Conservation (phyloP, 1,284 basidiomycete species). For the Taiwanofungus camphoratus region DNA sequence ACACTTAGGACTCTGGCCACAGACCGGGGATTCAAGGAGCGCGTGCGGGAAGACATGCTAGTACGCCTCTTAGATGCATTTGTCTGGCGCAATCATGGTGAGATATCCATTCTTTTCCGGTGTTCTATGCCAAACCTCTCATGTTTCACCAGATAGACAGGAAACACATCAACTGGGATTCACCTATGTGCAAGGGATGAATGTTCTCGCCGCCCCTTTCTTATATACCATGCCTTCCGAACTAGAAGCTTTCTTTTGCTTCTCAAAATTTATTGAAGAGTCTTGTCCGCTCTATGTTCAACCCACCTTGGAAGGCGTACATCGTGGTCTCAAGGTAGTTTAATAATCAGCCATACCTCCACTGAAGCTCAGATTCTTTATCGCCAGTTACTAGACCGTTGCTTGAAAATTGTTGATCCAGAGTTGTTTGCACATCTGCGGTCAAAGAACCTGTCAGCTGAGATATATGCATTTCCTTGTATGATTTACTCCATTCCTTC, state of each 20-base stretch:
- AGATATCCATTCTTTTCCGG: constrained; percentile 11
- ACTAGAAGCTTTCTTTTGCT: constrained; percentile 94
- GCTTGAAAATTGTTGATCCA: constrained; percentile 85
- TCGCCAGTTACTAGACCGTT: constrained; percentile 81
- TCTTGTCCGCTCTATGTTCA: constrained; percentile 93
- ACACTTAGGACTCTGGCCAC: constrained; percentile 88
- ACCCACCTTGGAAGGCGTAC: constrained; percentile 91
- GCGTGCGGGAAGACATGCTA: constrained; percentile 95
- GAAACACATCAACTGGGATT: constrained; percentile 74
- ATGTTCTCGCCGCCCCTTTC: constrained; percentile 95
- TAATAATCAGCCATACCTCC: not conserved
- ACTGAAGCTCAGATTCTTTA: not conserved
- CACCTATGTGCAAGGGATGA: constrained; percentile 98
- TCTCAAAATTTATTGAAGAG: constrained; percentile 90
- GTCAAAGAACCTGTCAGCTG: constrained; percentile 93
- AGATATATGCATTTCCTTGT: constrained; percentile 98
- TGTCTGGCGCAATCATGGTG: constrained; percentile 90
- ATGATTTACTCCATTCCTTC: constrained; percentile 26
- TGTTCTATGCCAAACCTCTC: constrained; percentile 4
- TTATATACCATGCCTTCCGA: constrained; percentile 95
- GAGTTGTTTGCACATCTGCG: constrained; percentile 80
- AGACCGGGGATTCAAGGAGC: constrained; percentile 90
- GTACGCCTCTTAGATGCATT: constrained; percentile 93
- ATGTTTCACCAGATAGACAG: constrained; percentile 49
- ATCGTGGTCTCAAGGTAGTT: constrained; percentile 83